Base-by-base conservation (phyloP, 352 stramenopile genomes). In the Phytophthora crassamura region DNA sequence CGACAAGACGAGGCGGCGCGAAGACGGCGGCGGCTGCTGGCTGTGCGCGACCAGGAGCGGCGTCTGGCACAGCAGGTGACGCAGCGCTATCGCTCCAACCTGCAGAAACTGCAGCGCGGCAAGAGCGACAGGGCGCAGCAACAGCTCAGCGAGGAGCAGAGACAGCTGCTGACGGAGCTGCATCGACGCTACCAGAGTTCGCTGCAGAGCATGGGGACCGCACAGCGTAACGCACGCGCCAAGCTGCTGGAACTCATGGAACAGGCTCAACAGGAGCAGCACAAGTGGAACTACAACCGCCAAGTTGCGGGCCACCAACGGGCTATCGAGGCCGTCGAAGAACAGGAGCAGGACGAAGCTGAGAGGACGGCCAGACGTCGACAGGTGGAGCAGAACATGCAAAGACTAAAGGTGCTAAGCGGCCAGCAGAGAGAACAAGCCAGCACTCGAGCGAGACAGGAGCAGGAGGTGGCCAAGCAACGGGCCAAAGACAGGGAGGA, bases 51-150 rank as follows among this genome's bases (percentile, higher is more conserved):
- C 20, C 69, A 85, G 18, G 85, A 93, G 60, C 80, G 79, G 22
- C 77, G 72, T 36, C 54, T 88, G 1, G 77, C 85, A 41, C 82
- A 89, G 64, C 66, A 88, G 32, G 80, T 93, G 62, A 93, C 85
- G 32, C 69, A 79, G 58, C 79, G 83, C 5, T 93, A 93, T 59
- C 82, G 82, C 38, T 71, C 86, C 10, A 91, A 92, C 59, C 56
- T 92, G 47, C 70, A 69, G 2, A 64, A 66, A 18, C 58, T 94
- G 56, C 85, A 85, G 51, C 38, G 59, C 18, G 42, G 60, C 12
- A 81, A 84, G 52, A 67, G 74, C 18, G 57, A 61, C 12, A 36
- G 51, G n/a, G 57, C 55, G 5, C 70, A 79, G 12, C 67, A 56
- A 2, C 53, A 76, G 18, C 62, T 80, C 14, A 65, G 33, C 25